Evolutionary conservation across 768 basidiomycete species (phyloP).

Genomic region (Lactarius deliciosus): DNA sequence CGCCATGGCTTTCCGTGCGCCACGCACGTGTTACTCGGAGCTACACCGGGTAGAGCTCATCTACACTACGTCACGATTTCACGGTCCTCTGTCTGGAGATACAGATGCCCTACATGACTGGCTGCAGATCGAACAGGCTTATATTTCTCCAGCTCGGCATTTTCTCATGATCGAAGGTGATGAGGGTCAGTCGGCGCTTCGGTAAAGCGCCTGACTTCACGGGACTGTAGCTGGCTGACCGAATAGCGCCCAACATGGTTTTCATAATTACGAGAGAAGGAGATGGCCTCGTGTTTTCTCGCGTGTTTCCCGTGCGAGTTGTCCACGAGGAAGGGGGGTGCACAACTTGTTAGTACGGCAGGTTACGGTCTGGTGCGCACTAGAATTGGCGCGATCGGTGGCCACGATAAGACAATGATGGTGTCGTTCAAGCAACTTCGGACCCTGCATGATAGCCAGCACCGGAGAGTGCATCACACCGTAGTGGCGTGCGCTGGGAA

Average conservation of each 20-base stretch:
- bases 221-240: neutral
- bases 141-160: neutral
- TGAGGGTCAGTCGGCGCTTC: neutral
- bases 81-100: neutral
- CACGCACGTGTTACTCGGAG: neutral
- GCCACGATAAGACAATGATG: neutral
- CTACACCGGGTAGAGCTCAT: neutral
- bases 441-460: neutral
- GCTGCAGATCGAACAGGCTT: neutral
- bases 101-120: neutral
- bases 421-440: neutral
- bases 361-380: neutral
- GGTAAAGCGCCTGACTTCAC: neutral
- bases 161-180: neutral
- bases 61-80: neutral
- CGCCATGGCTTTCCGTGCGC: neutral
- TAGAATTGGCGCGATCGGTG: neutral
- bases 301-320: slow-evolving; percentile 6
- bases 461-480: neutral
- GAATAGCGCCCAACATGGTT: slow-evolving; percentile 10
- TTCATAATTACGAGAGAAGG: slow-evolving; percentile 25
- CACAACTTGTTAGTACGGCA: neutral
- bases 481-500: neutral
- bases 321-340: neutral
- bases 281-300: slow-evolving; percentile 8